phyloP scores from a whole-genome alignment of 805 yeast genomes.

The Kluyveromyces wickerhamii region DNA sequence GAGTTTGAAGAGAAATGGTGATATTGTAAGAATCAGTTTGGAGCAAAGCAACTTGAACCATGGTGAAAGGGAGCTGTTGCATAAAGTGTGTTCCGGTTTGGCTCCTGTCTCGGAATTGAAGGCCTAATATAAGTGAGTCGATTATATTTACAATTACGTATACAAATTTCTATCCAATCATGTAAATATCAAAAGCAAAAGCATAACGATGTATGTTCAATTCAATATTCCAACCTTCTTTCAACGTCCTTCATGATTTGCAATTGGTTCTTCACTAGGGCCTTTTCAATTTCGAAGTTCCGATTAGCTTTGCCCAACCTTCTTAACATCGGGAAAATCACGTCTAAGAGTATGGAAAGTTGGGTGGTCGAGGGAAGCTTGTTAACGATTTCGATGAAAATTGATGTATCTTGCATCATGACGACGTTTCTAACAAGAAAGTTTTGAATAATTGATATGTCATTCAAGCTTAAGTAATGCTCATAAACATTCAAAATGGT shows the following conservation, averaged over 20 bases:
- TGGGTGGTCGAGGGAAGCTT: conserved; percentile 15
- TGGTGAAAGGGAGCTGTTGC: conserved; percentile 14
- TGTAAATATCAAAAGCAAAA: conserved; percentile 1
- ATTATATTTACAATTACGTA: neutral
- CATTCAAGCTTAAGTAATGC: conserved; percentile 13
- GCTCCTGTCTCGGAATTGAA: conserved; percentile 21
- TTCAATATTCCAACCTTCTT: neutral
- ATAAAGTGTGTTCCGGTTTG: conserved; percentile 27
- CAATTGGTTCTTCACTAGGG: conserved; percentile 17
- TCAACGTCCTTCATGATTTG: conserved; percentile 1
- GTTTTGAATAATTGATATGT: conserved; percentile 9
- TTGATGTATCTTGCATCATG: conserved; percentile 7
- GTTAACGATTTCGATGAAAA: conserved; percentile 10
- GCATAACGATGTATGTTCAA: no score
- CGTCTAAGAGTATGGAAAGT: conserved; percentile 10
- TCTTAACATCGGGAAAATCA: conserved; percentile 12
- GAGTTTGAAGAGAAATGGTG: conserved; percentile 16
- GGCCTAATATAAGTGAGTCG: conserved; percentile 6
- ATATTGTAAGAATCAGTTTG: conserved; percentile 20
- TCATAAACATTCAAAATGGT: conserved; percentile 14
- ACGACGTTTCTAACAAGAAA: conserved; percentile 16
- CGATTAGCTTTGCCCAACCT: conserved; percentile 8
- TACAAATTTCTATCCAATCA: neutral
- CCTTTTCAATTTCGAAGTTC: conserved; percentile 16
- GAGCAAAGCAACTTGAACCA: conserved; percentile 14